Evolutionary conservation across 148 eudicot genomes (phyloP).

Genomic region (Pouteria glomerata): DNA sequence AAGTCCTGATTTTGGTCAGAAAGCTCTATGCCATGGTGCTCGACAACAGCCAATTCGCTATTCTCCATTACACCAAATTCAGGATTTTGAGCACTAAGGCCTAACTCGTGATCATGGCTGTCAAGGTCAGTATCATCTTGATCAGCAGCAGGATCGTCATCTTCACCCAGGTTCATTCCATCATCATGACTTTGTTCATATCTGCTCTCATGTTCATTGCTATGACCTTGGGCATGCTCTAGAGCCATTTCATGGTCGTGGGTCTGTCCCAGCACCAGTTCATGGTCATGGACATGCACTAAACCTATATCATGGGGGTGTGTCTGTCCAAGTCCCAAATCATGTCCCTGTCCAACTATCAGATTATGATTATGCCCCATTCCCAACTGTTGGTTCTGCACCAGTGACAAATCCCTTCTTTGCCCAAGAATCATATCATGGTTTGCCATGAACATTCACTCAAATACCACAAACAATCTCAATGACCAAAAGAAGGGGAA

Average conservation of each 20-base stretch:
- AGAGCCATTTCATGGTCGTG: conserved; percentile 28
- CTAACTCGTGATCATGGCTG: conserved; percentile 26
- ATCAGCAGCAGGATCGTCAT: conserved; percentile 26
- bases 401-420: conserved; percentile 25
- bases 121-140: conserved; percentile 27
- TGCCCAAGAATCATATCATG: conserved; percentile 33
- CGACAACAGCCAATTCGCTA: conserved; percentile 32
- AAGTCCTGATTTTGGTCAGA: conserved; percentile 32
- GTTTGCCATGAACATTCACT: conserved; percentile 28
- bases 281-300: conserved; percentile 8
- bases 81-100: conserved; percentile 12
- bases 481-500: background rate
- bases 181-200: conserved; percentile 27
- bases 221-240: conserved; percentile 24
- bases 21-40: conserved; percentile 32
- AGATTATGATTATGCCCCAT: conserved; percentile 25
- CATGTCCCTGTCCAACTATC: conserved; percentile 31
- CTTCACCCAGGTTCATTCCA: conserved; percentile 15
- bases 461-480: background rate
- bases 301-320: conserved; percentile 17
- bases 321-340: conserved; percentile 25
- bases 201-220: conserved; percentile 26
- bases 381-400: conserved; percentile 41
- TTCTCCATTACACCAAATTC: conserved; percentile 19
- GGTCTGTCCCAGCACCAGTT: conserved; percentile 11